phyloP scores from a whole-genome alignment of 306 rosid species.

The Dryas drummondii region DNA sequence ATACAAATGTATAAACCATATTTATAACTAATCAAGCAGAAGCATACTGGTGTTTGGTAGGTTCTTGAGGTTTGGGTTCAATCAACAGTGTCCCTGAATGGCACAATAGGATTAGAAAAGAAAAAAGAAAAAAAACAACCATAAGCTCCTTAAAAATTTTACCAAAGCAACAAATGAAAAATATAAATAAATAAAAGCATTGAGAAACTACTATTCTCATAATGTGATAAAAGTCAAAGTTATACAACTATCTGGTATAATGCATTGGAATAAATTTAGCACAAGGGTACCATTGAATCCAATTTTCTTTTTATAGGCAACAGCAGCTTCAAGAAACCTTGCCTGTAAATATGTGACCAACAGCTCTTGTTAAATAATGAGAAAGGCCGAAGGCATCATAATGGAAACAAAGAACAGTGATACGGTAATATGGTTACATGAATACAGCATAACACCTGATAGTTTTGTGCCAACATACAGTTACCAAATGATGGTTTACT shows the following conservation, averaged over 20 bases:
- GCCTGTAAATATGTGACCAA: conserved; percentile 53
- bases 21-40: conserved; percentile 23
- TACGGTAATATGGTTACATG: background rate
- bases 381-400: background rate
- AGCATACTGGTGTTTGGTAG: conserved; percentile 87
- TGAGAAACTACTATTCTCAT: background rate
- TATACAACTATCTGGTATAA: conserved; percentile 5
- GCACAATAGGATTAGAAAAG: conserved; percentile 1
- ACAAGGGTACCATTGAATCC: conserved; percentile 73
- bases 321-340: conserved; percentile 85
- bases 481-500: background rate
- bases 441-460: background rate
- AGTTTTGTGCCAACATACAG: background rate
- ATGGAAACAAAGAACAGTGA: background rate
- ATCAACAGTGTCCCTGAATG: conserved; percentile 78
- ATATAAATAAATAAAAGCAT: background rate
- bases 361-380: conserved; percentile 10
- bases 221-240: background rate
- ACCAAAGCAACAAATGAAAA: background rate
- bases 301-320: conserved; percentile 83
- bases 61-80: conserved; percentile 99
- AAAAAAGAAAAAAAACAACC: background rate
- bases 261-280: conserved; percentile 9
- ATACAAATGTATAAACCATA: conserved; percentile 2
- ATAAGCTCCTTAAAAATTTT: conserved; percentile 7